Percentiles rank a stretch among this genome's conserved stretches.
Evolutionary conservation across 768 basidiomycete species (phyloP).

Genomic region (Mycena rebaudengoi): DNA sequence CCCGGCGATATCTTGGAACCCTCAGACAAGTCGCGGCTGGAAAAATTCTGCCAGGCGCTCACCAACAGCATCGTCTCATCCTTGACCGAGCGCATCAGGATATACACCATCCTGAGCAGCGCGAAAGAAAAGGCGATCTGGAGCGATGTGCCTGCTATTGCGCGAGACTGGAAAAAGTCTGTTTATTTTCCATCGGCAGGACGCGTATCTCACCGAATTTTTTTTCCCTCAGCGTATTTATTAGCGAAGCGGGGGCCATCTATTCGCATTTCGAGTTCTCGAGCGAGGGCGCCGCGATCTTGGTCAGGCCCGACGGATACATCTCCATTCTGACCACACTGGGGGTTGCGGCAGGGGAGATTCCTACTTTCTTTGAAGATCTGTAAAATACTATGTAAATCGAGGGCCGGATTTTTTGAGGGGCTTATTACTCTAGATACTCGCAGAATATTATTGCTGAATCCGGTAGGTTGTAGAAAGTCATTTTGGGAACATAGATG

Average conservation of each 20-base stretch:
- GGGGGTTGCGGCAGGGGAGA: not conserved
- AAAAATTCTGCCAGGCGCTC: not conserved
- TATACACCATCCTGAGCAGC: not conserved
- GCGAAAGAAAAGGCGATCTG: not conserved
- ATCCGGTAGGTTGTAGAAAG: too few species aligned
- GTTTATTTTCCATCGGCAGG: too few species aligned
- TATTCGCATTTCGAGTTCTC: not conserved
- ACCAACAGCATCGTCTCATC: not conserved
- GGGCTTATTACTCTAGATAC: too few species aligned
- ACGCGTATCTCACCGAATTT: too few species aligned
- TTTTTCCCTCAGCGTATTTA: not conserved
- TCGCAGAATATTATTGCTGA: too few species aligned
- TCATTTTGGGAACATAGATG: too few species aligned
- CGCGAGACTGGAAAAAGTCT: not conserved
- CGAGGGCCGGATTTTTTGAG: too few species aligned
- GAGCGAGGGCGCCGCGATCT: not conserved
- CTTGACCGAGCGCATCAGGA: not conserved
- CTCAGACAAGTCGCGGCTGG: not conserved
- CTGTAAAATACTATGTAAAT: too few species aligned
- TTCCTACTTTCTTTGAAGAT: not conserved
- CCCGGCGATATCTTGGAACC: conserved; percentile 16
- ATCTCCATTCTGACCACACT: not conserved
- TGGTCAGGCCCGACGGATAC: not conserved
- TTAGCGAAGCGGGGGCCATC: not conserved
- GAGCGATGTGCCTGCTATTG: not conserved